These are phyloP conservation scores for Hyphopichia khmerensis DNA, from an alignment of 1,139 yeast genomes.

Conservation along the genomic window DNA sequence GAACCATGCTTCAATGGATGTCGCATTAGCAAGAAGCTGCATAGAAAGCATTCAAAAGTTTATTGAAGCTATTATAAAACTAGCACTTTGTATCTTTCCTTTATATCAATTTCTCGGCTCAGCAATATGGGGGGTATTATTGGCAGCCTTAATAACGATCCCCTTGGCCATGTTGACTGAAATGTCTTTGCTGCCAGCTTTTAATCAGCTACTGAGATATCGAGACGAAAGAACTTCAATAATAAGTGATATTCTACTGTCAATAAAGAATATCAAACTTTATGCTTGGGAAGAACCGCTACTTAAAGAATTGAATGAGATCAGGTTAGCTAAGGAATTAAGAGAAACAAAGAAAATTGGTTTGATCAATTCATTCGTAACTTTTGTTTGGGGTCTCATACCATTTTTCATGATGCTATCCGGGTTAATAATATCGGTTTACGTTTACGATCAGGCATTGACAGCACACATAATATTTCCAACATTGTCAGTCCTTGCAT, in stretches of 20 bases:
- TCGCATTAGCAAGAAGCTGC: conserved; percentile 52
- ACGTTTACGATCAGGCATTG: conserved; percentile 46
- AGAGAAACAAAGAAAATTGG: conserved; percentile 46
- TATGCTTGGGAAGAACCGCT: conserved; percentile 77
- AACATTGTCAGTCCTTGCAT: conserved; percentile 58
- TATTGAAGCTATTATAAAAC: conserved; percentile 60
- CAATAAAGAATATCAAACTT: conserved; percentile 67
- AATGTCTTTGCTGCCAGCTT: conserved; percentile 45
- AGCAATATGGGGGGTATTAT: conserved; percentile 59
- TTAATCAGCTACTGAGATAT: conserved; percentile 53
- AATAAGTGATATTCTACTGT: conserved; percentile 59
- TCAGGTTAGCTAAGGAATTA: conserved; percentile 53
- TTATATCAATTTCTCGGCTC: conserved; percentile 59
- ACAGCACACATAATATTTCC: conserved; percentile 77
- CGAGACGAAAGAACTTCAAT: conserved; percentile 60
- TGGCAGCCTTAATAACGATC: conserved; percentile 51
- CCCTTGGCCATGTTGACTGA: conserved; percentile 18
- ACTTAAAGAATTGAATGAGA: conserved; percentile 46
- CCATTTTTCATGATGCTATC: conserved; percentile 67
- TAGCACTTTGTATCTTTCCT: conserved; percentile 53
- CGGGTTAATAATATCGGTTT: conserved; percentile 56
- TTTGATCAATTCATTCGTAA: conserved; percentile 44
- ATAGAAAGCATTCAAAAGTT: conserved; percentile 53
- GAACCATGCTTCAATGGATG: conserved; percentile 58
- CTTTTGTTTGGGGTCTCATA: conserved; percentile 49